phyloP scores from a whole-genome alignment of 352 stramenopile species.

The Globisporangium rhizosaccharum region DNA sequence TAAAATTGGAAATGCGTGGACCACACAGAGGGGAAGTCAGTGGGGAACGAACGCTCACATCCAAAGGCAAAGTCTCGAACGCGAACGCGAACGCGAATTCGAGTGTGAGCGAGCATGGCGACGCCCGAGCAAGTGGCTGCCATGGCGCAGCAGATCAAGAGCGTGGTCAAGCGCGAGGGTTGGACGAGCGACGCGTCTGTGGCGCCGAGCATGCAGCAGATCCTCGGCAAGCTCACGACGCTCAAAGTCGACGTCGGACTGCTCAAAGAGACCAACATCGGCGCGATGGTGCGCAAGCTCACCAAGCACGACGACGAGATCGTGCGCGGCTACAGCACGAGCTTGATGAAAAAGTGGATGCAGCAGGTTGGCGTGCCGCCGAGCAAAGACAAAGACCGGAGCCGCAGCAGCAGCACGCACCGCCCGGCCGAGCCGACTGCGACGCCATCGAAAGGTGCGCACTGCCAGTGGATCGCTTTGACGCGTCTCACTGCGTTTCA shows the following conservation, averaged over 20 bases:
- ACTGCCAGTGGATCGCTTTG: neutral
- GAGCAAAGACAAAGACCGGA: conserved; percentile 6
- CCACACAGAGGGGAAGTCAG: too few relatives aligned
- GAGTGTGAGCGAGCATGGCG: neutral
- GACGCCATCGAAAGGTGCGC: conserved; percentile 4
- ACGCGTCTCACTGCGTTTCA: neutral
- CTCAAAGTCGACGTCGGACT: conserved; percentile 72
- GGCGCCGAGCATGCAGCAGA: conserved; percentile 53
- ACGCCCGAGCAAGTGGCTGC: conserved; percentile 40
- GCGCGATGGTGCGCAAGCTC: conserved; percentile 77
- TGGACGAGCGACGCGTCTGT: conserved; percentile 61
- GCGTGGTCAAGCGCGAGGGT: conserved; percentile 48
- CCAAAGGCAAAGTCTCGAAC: too few relatives aligned
- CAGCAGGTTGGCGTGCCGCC: conserved; percentile 46
- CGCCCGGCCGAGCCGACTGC: neutral
- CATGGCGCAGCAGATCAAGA: conserved; percentile 72
- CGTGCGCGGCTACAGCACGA: conserved; percentile 72
- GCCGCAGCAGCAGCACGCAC: conserved; percentile 1
- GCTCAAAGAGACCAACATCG: conserved; percentile 73
- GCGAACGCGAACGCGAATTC: too few relatives aligned
- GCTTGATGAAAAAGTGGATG: conserved; percentile 85
- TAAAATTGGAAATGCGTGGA: too few relatives aligned
- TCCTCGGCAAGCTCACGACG: conserved; percentile 72
- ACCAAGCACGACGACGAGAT: conserved; percentile 83
- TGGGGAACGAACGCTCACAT: too few relatives aligned